Percentiles rank a stretch among this genome's conserved stretches.
Evolutionary conservation across 768 basidiomycete genomes (phyloP).

Genomic region (Royoungia palumana): DNA sequence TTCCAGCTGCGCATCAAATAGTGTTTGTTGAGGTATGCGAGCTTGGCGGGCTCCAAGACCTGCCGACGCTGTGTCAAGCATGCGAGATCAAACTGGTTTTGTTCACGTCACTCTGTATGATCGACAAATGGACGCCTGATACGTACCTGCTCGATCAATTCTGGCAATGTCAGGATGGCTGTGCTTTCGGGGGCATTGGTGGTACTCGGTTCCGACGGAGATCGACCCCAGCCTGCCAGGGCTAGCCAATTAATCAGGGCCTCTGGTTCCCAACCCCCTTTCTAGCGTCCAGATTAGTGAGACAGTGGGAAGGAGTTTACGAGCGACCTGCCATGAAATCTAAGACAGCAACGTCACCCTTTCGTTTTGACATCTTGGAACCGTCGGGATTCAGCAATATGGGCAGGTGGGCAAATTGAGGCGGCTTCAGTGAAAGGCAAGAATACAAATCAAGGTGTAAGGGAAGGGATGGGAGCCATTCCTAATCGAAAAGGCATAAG

Average conservation of each 20-base stretch:
- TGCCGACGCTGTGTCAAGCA: slow-evolving; percentile 79
- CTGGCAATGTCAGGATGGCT: slow-evolving; percentile 52
- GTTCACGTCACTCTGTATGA: neutral
- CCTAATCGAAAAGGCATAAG: slow-evolving; percentile 43
- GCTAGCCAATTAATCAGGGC: slow-evolving; percentile 93
- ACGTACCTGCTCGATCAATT: slow-evolving; percentile 64
- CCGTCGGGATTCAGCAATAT: slow-evolving; percentile 88
- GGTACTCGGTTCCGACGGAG: slow-evolving; percentile 20
- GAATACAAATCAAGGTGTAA: slow-evolving; percentile 89
- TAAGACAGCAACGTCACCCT: slow-evolving; percentile 82
- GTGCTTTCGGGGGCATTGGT: slow-evolving; percentile 63
- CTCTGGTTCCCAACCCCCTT: slow-evolving; percentile 84
- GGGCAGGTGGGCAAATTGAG: slow-evolving; percentile 88
- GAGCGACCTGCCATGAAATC: slow-evolving; percentile 70
- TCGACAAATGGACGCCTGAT: neutral
- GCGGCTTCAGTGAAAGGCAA: slow-evolving; percentile 64
- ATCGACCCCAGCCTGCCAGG: slow-evolving; percentile 83
- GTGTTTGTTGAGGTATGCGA: slow-evolving; percentile 86
- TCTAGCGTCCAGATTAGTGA: slow-evolving; percentile 38
- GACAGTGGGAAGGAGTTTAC: neutral
- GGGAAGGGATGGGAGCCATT: slow-evolving; percentile 94
- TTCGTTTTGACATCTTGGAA: slow-evolving; percentile 91
- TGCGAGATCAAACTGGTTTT: slow-evolving; percentile 65
- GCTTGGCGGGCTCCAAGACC: slow-evolving; percentile 73
- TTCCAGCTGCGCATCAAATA: slow-evolving; percentile 63